These are phyloP conservation scores for Physcomitrium patens DNA, from an alignment of 225 moss, liverwort and hornwort species.

Conservation along the genomic window DNA sequence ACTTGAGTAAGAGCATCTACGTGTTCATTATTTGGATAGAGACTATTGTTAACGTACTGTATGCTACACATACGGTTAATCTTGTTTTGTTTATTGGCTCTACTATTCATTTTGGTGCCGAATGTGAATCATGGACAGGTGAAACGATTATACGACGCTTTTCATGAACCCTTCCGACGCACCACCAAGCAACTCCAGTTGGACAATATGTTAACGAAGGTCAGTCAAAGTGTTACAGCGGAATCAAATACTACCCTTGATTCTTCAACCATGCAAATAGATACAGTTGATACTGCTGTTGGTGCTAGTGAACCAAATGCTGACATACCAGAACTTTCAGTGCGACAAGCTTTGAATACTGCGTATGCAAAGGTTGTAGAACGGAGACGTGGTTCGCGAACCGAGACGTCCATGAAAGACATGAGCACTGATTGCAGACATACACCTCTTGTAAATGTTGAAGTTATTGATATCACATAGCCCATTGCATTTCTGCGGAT, in stretches of 20 bases:
- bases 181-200: constrained; percentile 68
- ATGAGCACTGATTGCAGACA: constrained; percentile 26
- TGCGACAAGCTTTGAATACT: constrained; percentile 76
- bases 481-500: constrained; percentile 1
- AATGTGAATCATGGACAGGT: constrained; percentile 58
- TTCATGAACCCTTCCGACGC: constrained; percentile 93
- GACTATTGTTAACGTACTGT: not conserved
- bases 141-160: constrained; percentile 91
- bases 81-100: not conserved
- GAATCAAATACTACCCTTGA: constrained; percentile 33
- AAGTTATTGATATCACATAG: constrained; percentile 55
- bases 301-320: constrained; percentile 34
- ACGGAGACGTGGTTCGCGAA: constrained; percentile 37
- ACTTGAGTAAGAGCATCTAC: not conserved
- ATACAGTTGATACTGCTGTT: constrained; percentile 27
- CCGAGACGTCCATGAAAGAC: constrained; percentile 42
- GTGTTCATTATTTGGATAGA: not conserved
- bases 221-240: constrained; percentile 18
- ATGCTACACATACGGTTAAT: not conserved
- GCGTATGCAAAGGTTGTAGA: constrained; percentile 50
- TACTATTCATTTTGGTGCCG: constrained; percentile 19
- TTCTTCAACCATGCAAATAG: constrained; percentile 24
- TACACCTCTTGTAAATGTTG: constrained; percentile 44
- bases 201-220: constrained; percentile 41
- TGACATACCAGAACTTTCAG: constrained; percentile 48